A percentile compares a stretch with the other conserved stretches of the same genome.
Conservation (phyloP, 2,329 filamentous ascomycete genomes). For the Trematosphaeria pertusa region DNA sequence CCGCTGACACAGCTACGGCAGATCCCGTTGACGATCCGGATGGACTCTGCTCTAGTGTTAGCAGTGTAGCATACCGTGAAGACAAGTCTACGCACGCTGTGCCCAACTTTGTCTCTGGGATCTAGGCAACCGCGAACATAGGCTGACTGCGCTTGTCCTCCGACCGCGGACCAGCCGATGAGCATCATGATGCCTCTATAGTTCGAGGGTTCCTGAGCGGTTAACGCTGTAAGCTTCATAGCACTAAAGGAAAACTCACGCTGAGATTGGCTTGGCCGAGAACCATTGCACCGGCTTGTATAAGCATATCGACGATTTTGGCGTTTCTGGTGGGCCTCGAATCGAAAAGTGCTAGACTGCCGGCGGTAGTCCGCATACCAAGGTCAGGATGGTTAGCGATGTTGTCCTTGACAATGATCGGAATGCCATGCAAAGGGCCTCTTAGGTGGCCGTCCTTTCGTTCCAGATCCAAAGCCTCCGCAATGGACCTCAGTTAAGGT, state of each 20-base stretch:
- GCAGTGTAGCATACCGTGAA: no score
- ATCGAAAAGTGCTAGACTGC: conserved; percentile 32
- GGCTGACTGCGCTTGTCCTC: conserved; percentile 31
- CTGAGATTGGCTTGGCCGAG: conserved; percentile 57
- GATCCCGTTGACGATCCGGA: conserved; percentile 29
- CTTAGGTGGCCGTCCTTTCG: conserved; percentile 28
- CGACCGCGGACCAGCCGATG: conserved; percentile 38
- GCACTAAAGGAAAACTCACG: no score
- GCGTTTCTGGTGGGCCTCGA: conserved; percentile 36
- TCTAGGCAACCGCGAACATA: conserved; percentile 48
- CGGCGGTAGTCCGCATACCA: conserved; percentile 41
- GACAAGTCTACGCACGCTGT: no score
- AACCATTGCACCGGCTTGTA: conserved; percentile 58
- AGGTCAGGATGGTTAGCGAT: conserved; percentile 31
- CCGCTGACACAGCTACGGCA: conserved; percentile 35
- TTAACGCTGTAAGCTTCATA: no score
- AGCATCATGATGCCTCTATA: conserved; percentile 43
- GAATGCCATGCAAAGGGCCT: conserved; percentile 43
- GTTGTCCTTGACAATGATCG: conserved; percentile 45
- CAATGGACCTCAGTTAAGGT: conserved; percentile 8
- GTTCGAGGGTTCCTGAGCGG: conserved; percentile 76
- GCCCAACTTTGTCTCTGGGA: conserved; percentile 73
- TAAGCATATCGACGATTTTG: conserved; percentile 65
- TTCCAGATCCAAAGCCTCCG: conserved; percentile 40
- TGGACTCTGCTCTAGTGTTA: no score